Conservation (phyloP, 164 flowering plant species). For the Echeveria elegans region DNA sequence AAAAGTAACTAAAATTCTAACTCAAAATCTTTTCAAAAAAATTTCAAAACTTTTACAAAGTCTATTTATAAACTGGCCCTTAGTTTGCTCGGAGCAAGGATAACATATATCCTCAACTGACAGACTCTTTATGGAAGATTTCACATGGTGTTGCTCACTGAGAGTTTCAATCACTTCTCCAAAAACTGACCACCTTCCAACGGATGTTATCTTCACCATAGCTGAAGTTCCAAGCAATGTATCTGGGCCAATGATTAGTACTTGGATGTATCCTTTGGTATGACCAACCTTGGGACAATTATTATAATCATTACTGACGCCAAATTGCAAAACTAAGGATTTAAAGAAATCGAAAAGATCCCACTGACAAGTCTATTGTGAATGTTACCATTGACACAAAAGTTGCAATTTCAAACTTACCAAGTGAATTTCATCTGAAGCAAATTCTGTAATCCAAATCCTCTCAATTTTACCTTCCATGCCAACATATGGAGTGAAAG, state of each 20-base stretch:
- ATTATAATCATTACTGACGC: no score
- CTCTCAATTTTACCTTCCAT: constrained; percentile 85
- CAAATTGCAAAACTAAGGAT: not conserved
- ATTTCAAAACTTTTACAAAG: no score
- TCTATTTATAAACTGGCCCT: no score
- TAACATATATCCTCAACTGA: constrained; percentile 12
- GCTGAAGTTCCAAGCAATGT: constrained; percentile 78
- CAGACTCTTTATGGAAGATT: constrained; percentile 9
- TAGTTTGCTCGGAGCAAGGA: constrained; percentile 16
- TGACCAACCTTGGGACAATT: constrained; percentile 71
- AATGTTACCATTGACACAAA: not conserved
- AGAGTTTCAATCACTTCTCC: constrained; percentile 69
- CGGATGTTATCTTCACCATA: constrained; percentile 73
- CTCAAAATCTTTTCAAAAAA: no score
- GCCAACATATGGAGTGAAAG: constrained; percentile 81
- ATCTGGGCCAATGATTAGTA: constrained; percentile 69
- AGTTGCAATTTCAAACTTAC: constrained; percentile 30
- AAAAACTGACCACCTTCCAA: constrained; percentile 99
- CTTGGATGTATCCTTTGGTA: constrained; percentile 93
- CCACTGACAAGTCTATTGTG: not conserved
- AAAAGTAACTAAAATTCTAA: no score
- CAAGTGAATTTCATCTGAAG: constrained; percentile 86
- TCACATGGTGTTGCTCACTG: constrained; percentile 14
- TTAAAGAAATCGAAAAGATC: not conserved
- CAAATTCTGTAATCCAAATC: constrained; percentile 93